Percentiles rank a stretch among this genome's conserved stretches.
phyloP scores from a whole-genome alignment of 371 early-diverging fungal species.

The Mucor velutinosus region DNA sequence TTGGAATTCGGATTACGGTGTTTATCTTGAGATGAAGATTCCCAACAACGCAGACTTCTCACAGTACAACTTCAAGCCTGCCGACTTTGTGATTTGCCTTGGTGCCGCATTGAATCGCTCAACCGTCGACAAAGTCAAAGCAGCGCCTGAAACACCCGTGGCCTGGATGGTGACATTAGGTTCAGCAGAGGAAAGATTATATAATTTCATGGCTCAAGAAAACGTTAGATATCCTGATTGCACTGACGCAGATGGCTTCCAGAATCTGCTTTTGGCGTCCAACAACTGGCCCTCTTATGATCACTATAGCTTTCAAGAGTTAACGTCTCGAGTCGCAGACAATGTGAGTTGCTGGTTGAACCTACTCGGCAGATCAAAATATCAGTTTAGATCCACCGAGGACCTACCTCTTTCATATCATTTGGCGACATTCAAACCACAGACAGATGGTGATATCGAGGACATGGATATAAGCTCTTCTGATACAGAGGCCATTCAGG shows the following conservation, averaged over 20 bases:
- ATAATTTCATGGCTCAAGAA: neutral
- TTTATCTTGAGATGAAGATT: conserved; percentile 10
- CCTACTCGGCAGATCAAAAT: neutral
- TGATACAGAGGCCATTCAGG: neutral
- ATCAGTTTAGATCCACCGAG: conserved; percentile 11
- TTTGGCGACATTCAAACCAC: neutral
- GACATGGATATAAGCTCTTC: conserved; percentile 21
- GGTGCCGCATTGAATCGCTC: neutral
- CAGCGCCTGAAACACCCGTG: neutral
- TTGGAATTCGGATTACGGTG: conserved; percentile 20
- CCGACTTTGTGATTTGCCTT: conserved; percentile 13
- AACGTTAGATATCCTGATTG: neutral
- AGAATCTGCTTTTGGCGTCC: neutral
- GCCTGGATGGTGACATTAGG: conserved; percentile 16
- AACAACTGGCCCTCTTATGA: conserved; percentile 10
- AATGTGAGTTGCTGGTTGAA: neutral
- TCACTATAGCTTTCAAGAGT: neutral
- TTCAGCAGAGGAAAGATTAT: conserved; percentile 13
- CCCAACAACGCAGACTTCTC: neutral
- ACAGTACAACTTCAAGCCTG: neutral
- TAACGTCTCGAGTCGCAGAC: neutral
- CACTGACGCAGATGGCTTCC: neutral
- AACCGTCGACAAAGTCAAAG: neutral
- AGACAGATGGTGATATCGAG: neutral
- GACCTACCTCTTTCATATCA: conserved; percentile 6